Evolutionary conservation across 1,284 basidiomycete species (phyloP), one percentile per base, ranked within the genome.

Genomic region (Puccinia triticina): DNA sequence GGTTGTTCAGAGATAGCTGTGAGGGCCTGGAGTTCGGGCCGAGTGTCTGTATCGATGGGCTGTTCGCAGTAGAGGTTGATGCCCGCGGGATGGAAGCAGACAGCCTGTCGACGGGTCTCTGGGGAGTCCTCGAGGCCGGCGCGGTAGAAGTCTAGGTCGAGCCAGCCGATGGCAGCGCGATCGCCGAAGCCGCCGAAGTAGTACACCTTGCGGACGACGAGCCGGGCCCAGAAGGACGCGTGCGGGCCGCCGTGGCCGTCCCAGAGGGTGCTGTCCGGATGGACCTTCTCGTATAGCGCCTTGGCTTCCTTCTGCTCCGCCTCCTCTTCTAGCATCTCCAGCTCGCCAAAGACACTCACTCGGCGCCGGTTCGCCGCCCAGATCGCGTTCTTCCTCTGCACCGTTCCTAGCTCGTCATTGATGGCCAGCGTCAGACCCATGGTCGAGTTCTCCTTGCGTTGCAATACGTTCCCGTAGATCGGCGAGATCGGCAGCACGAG

Each of bases 181-280:
- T 82, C 80, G 21, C 80, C 80, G 46, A 82, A 82, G n/a, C 80
- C 80, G 26, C 80, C 80, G 32, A 82, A 82, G 40, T 82, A 82
- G 53, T 37, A 82, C 2, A 76, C 73, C 50, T 82, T 50, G 14
- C 53, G 32, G 21, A 82, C 73, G 14, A 8, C 34, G 10, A 82
- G 32, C 1, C 73, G n/a, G n/a, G 32, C 73, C 80, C 80, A 82
- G 55, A 57, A 75, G 43, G 59, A 76, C 3, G 1, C 26, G 55
- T 82, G 80, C 18, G 80, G 80, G 10, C 72, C 64, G 46, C 75
- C 14, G 2, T 34, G 16, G 12, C 40, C 64, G 37, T 75, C 32
- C 80, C 80, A 82, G 21, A 76, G n/a, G 2, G 57, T 37, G 23
- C 59, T 40, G 67, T 82, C 80, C 59, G 73, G 73, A 76, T 82